These are phyloP conservation scores for Penicillium capsulatum DNA, from an alignment of 2,329 filamentous ascomycete species.

Conservation along the genomic window DNA sequence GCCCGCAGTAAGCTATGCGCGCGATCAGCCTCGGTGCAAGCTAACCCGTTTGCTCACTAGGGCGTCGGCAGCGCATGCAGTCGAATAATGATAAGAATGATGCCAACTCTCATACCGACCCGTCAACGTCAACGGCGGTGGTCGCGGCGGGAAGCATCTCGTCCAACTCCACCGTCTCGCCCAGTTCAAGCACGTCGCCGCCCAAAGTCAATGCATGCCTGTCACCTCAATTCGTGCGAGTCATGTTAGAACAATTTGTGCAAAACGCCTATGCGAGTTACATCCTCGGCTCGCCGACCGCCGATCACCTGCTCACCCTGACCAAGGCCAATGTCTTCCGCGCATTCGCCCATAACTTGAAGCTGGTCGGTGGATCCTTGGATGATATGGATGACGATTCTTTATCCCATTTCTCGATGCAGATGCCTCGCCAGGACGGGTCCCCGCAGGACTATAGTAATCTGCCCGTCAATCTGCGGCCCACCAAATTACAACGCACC, in stretches of 20 bases:
- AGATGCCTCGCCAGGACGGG: neutral
- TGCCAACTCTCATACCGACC: conserved; percentile 10
- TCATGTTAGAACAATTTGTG: conserved; percentile 18
- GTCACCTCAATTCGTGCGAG: neutral
- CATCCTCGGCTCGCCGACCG: conserved; percentile 20
- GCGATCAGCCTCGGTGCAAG: neutral
- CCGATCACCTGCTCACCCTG: conserved; percentile 34
- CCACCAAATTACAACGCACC: conserved; percentile 38
- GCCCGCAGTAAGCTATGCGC: conserved; percentile 24
- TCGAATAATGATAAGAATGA: conserved; percentile 9
- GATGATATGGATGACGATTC: conserved; percentile 28
- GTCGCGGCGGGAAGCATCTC: neutral
- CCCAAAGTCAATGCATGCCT: conserved; percentile 3
- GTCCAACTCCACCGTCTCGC: neutral
- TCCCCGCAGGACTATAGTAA: conserved; percentile 1
- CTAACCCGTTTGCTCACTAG: conserved; percentile 9
- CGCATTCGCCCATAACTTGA: conserved; percentile 29
- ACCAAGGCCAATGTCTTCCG: conserved; percentile 37
- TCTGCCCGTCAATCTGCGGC: conserved; percentile 31
- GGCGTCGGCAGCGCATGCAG: conserved; percentile 21
- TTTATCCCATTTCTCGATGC: conserved; percentile 24
- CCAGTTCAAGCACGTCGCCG: too few relatives aligned
- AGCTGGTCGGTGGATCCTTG: conserved; percentile 24
- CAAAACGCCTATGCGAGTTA: conserved; percentile 25
- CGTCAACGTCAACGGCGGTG: conserved; percentile 4